These are phyloP conservation scores for Aspergillus incahuasiensis DNA, from an alignment of 495 filamentous ascomycete species.

Conservation along the genomic window DNA sequence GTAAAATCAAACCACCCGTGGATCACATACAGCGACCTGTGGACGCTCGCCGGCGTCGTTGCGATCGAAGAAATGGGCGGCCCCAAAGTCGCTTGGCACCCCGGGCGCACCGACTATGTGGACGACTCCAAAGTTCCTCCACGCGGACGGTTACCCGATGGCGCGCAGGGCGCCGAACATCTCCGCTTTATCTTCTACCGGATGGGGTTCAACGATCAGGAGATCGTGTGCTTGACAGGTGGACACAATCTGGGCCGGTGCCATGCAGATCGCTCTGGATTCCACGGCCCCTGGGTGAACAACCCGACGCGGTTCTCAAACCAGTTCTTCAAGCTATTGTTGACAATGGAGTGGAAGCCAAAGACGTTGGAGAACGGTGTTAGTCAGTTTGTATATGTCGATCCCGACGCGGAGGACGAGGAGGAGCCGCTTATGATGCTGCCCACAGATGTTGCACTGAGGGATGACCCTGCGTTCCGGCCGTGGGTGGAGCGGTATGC, in stretches of 20 bases:
- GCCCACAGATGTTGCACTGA: constrained; percentile 42
- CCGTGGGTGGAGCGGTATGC: constrained; percentile 58
- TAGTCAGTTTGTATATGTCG: constrained; percentile 54
- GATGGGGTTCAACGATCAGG: constrained; percentile 62
- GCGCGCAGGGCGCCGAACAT: constrained; percentile 54
- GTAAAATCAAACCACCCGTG: constrained; percentile 53
- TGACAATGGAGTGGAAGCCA: constrained; percentile 51
- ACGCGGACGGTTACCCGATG: constrained; percentile 54
- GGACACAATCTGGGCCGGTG: constrained; percentile 60
- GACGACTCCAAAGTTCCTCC: constrained; percentile 55
- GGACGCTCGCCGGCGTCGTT: constrained; percentile 57
- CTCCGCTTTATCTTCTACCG: constrained; percentile 55
- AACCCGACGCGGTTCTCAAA: constrained; percentile 62
- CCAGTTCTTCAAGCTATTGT: constrained; percentile 55
- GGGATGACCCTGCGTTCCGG: constrained; percentile 33
- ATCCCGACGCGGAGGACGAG: constrained; percentile 39
- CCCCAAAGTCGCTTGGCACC: constrained; percentile 48
- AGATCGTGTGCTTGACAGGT: constrained; percentile 58
- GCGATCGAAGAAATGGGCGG: constrained; percentile 56
- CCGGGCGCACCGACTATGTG: constrained; percentile 54
- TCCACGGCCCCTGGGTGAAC: constrained; percentile 59
- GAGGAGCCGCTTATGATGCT: constrained; percentile 54
- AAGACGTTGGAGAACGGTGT: constrained; percentile 50
- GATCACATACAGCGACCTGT: constrained; percentile 62
- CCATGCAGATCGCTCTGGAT: constrained; percentile 56